Percentiles rank a stretch among this genome's conserved stretches.
These are phyloP conservation scores for Aureobasidium sp. DNA, from an alignment of 2,329 filamentous ascomycete genomes.

Conservation along the genomic window DNA sequence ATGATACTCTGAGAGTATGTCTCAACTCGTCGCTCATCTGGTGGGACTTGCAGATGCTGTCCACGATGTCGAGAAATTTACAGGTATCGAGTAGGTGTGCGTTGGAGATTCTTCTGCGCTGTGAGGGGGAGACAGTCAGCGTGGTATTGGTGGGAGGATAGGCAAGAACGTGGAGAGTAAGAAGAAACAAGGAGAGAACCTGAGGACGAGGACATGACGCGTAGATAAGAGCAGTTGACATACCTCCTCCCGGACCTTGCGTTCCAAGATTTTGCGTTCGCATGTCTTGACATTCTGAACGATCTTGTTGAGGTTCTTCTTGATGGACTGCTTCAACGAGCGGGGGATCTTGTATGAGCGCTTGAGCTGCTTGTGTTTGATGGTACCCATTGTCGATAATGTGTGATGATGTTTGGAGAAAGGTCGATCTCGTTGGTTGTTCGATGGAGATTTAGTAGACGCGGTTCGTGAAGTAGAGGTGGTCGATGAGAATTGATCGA, in stretches of 20 bases:
- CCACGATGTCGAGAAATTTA: not conserved
- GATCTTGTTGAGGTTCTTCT: conserved; percentile 1
- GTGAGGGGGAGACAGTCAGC: not conserved
- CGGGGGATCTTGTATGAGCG: not conserved
- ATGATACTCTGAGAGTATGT: not conserved
- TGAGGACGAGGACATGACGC: too few species aligned
- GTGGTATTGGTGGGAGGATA: too few species aligned
- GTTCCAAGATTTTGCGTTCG: not conserved
- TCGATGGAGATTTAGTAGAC: too few species aligned
- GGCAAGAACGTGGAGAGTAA: too few species aligned
- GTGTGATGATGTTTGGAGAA: too few species aligned
- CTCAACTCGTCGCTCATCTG: not conserved
- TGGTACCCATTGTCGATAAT: too few species aligned
- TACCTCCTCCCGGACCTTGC: not conserved
- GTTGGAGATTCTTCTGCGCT: not conserved
- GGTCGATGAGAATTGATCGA: not conserved
- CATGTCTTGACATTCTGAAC: not conserved
- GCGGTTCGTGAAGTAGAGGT: not conserved
- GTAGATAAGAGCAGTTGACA: too few species aligned
- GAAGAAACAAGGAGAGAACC: too few species aligned
- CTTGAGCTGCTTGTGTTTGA: not conserved
- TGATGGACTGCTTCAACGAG: not conserved
- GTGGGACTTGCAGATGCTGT: not conserved
- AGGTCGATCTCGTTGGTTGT: too few species aligned
- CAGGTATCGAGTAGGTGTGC: too few species aligned